Evolutionary conservation across 116 monocot genomes (phyloP).

Genomic region (Zostera marina): DNA sequence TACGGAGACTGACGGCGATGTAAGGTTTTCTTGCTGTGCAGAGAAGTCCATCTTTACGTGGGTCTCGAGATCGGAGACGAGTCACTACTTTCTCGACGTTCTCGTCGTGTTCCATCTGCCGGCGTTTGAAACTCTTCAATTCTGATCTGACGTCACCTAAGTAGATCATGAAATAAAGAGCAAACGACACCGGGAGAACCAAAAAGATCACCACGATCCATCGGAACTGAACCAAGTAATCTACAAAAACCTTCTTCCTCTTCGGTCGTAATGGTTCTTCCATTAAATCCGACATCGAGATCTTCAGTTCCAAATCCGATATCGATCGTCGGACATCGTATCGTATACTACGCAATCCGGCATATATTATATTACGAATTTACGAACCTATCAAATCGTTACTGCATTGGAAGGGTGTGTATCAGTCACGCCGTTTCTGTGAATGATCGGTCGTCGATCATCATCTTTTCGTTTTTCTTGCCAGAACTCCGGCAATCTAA

Average conservation of each 20-base stretch:
- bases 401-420: too few species aligned
- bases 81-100: constrained; percentile 54
- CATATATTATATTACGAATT: too few species aligned
- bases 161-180: constrained; percentile 35
- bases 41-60: constrained; percentile 47
- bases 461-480: too few species aligned
- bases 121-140: constrained; percentile 34
- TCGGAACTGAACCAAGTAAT: constrained; percentile 42
- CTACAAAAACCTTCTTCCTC: constrained; percentile 46
- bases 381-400: too few species aligned
- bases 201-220: constrained; percentile 60
- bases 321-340: too few species aligned
- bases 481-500: too few species aligned
- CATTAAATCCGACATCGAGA: constrained; percentile 18
- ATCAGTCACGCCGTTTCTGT: too few species aligned
- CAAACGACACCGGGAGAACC: constrained; percentile 48
- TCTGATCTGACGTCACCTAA: constrained; percentile 43
- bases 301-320: too few species aligned
- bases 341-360: too few species aligned
- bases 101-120: constrained; percentile 52
- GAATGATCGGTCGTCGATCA: too few species aligned
- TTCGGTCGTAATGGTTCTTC: constrained; percentile 30
- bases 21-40: constrained; percentile 72
- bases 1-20: constrained; percentile 55
- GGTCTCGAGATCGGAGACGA: constrained; percentile 45